A percentile compares a stretch with the other conserved stretches of the same genome.
Conservation (phyloP, 139 green algal genomes). For the Nannochloris sp. region DNA sequence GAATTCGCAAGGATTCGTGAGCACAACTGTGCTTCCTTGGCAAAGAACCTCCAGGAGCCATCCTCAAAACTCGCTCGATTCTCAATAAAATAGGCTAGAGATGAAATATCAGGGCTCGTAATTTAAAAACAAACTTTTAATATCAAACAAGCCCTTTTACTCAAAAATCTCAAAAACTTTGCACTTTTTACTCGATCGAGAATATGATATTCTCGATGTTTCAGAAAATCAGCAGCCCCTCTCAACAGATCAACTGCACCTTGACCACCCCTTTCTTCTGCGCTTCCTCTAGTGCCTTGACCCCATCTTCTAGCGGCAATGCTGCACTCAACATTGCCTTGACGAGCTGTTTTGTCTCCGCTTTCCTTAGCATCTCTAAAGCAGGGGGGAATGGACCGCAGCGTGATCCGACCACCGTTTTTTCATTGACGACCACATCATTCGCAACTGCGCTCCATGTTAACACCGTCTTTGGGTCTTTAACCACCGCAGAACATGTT, state of each 20-base stretch:
- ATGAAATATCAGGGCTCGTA: too few relatives aligned
- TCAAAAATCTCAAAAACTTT: too few relatives aligned
- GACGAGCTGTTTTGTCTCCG: slow-evolving; percentile 29
- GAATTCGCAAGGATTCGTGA: too few relatives aligned
- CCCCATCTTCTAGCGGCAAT: slow-evolving; percentile 34
- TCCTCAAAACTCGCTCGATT: too few relatives aligned
- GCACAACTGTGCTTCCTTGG: too few relatives aligned
- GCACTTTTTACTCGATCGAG: too few relatives aligned
- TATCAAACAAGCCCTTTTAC: too few relatives aligned
- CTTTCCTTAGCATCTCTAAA: slow-evolving; percentile 33
- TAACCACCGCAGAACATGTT: slow-evolving; percentile 31
- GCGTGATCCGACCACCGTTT: slow-evolving; percentile 37
- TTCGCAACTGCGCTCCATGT: slow-evolving; percentile 51
- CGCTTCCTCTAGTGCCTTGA: slow-evolving; percentile 39
- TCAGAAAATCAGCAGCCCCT: too few relatives aligned
- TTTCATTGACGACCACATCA: slow-evolving; percentile 67
- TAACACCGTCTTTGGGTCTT: slow-evolving; percentile 24
- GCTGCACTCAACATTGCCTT: slow-evolving; percentile 33
- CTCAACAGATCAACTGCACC: slow-evolving; percentile 36
- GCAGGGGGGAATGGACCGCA: slow-evolving; percentile 58
- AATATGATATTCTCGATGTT: too few relatives aligned
- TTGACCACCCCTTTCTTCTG: slow-evolving; percentile 47
- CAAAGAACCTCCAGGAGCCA: too few relatives aligned
- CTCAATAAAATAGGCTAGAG: too few relatives aligned
- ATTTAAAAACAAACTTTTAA: too few relatives aligned